Percentiles rank a stretch among this genome's conserved stretches.
Conservation (phyloP, 1,139 yeast species). For the Diutina neorugosa region DNA sequence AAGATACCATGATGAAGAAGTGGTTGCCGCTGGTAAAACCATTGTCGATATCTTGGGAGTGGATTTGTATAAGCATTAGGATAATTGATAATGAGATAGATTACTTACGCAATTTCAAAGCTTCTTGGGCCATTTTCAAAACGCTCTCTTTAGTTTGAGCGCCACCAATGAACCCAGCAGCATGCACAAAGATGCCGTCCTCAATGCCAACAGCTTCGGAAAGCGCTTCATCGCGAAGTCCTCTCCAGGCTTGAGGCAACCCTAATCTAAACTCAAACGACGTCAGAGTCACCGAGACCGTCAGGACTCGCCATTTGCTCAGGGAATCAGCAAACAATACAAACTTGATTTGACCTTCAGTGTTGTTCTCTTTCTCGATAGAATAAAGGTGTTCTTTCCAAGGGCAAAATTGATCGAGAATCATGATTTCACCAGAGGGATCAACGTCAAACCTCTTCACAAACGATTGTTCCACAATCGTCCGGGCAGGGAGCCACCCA, state of each 20-base stretch:
- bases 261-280: conserved; percentile 82
- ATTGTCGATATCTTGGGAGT: conserved; percentile 14
- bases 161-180: conserved; percentile 97
- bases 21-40: conserved; percentile 30
- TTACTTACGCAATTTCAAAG: neutral
- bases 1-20: conserved; percentile 42
- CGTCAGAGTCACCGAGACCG: conserved; percentile 64
- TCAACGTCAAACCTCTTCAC: conserved; percentile 40
- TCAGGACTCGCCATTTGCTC: conserved; percentile 77
- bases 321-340: conserved; percentile 70
- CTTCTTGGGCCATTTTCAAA: conserved; percentile 50
- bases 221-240: conserved; percentile 77
- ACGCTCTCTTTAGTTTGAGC: conserved; percentile 74
- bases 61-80: conserved; percentile 8
- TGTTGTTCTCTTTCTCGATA: conserved; percentile 51
- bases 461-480: conserved; percentile 62
- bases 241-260: conserved; percentile 87
- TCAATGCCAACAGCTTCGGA: conserved; percentile 62
- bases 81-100: neutral
- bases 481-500: conserved; percentile 87
- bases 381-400: conserved; percentile 90
- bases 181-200: conserved; percentile 87
- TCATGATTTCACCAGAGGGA: conserved; percentile 57
- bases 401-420: conserved; percentile 67
- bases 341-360: conserved; percentile 51